These are phyloP conservation scores for Phlegmacium glaucopus DNA, from an alignment of 768 basidiomycete species.

Conservation along the genomic window DNA sequence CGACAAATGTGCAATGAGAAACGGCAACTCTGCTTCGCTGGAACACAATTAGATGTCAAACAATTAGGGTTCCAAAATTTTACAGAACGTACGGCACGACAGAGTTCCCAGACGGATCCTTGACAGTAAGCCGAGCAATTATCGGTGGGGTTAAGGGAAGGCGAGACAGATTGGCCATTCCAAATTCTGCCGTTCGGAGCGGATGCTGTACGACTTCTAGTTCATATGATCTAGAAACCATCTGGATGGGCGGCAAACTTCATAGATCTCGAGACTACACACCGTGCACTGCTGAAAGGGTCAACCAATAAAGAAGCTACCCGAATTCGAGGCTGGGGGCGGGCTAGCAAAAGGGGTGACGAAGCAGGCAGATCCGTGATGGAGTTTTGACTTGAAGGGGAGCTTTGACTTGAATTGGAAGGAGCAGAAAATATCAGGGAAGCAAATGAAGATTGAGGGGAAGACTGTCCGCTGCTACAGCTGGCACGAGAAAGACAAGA, in stretches of 20 bases:
- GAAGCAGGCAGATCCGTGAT: conserved; percentile 32
- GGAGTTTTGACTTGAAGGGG: conserved; percentile 41
- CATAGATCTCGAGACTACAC: conserved; percentile 25
- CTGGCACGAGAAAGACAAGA: conserved; percentile 21
- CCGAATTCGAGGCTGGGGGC: conserved; percentile 50
- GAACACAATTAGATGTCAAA: conserved; percentile 14
- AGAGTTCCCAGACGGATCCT: conserved; percentile 66
- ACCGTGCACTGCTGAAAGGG: conserved; percentile 37
- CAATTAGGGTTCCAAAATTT: not conserved
- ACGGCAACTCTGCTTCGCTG: conserved; percentile 84
- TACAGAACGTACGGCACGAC: conserved; percentile 69
- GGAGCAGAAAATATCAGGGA: conserved; percentile 36
- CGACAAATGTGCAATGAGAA: conserved; percentile 81
- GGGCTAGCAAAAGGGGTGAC: conserved; percentile 30
- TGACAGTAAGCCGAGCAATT: conserved; percentile 74
- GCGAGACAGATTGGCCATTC: conserved; percentile 67
- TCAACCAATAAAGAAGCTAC: conserved; percentile 57
- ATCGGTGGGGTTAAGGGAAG: conserved; percentile 83
- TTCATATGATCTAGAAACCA: conserved; percentile 55
- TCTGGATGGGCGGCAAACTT: not conserved
- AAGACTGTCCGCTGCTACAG: conserved; percentile 45
- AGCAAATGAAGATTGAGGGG: conserved; percentile 42
- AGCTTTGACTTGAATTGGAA: conserved; percentile 38
- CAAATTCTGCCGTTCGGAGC: conserved; percentile 77
- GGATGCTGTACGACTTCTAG: conserved; percentile 88